A percentile compares a stretch with the other conserved stretches of the same genome.
Evolutionary conservation across 495 filamentous ascomycete genomes (phyloP).

Genomic region (Aspergillus ostianus): DNA sequence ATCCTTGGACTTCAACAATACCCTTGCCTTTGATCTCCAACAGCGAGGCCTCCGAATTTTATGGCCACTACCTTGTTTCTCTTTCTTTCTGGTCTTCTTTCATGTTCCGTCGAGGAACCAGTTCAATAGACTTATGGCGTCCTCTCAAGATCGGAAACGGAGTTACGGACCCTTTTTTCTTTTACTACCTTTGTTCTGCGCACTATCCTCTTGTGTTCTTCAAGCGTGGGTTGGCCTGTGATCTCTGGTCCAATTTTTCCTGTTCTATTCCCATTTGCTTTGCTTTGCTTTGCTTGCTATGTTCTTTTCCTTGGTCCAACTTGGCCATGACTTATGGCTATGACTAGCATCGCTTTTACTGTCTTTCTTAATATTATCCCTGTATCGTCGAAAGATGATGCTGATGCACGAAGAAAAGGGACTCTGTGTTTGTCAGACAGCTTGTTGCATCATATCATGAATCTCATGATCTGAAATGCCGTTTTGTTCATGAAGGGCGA

Average conservation of each 20-base stretch:
- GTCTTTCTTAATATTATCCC: slow-evolving; percentile 12
- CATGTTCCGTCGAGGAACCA: slow-evolving; percentile 15
- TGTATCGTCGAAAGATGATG: slow-evolving; percentile 1
- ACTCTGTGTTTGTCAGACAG: not conserved
- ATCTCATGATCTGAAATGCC: not conserved
- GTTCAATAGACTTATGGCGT: slow-evolving; percentile 40
- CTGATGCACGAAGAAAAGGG: not conserved
- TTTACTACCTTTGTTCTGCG: slow-evolving; percentile 18
- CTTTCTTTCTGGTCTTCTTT: slow-evolving; percentile 15
- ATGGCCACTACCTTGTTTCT: slow-evolving; percentile 13
- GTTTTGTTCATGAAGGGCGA: not conserved
- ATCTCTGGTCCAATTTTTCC: slow-evolving; percentile 7
- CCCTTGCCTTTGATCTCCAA: not conserved
- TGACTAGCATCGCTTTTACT: not conserved
- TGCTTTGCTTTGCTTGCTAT: not conserved
- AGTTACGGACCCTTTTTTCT: slow-evolving; percentile 26
- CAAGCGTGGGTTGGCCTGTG: slow-evolving; percentile 22
- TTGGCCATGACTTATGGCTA: not conserved
- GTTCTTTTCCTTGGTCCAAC: not conserved
- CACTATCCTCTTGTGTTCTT: slow-evolving; percentile 19
- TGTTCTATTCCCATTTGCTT: slow-evolving; percentile 7
- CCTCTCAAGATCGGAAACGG: slow-evolving; percentile 31
- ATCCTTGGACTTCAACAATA: not conserved
- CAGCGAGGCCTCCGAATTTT: slow-evolving; percentile 8
- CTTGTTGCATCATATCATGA: not conserved